Evolutionary conservation across 2,329 filamentous ascomycete species (phyloP).

Genomic region (Talaromyces rugulosus): DNA sequence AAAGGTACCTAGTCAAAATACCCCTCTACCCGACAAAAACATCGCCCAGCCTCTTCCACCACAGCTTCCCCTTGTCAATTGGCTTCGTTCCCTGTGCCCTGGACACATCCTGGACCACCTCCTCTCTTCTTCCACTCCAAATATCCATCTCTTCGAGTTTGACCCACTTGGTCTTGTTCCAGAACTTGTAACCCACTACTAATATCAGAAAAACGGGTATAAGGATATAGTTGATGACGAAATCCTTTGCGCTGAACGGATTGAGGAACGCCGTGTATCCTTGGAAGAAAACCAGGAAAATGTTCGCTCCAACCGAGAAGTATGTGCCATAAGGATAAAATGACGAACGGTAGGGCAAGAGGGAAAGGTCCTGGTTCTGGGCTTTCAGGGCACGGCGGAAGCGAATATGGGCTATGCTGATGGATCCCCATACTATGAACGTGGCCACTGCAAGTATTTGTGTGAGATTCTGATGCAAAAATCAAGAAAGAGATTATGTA

Average conservation of each 20-base stretch:
- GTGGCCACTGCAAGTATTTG: conserved; percentile 18
- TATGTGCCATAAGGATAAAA: conserved; percentile 52
- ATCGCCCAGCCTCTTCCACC: not conserved
- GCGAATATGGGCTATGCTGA: conserved; percentile 39
- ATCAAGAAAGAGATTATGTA: not conserved
- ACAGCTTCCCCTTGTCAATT: not conserved
- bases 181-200: conserved; percentile 45
- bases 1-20: not conserved
- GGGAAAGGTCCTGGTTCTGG: conserved; percentile 33
- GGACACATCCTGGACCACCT: not conserved
- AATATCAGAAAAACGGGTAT: conserved; percentile 48
- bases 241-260: conserved; percentile 47
- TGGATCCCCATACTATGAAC: conserved; percentile 38
- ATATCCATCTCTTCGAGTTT: conserved; percentile 13
- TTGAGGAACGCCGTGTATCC: conserved; percentile 51
- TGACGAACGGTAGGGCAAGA: conserved; percentile 46
- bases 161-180: conserved; percentile 27
- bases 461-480: not conserved
- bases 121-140: conserved; percentile 10
- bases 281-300: conserved; percentile 49
- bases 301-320: conserved; percentile 42
- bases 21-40: not conserved
- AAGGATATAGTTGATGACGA: conserved; percentile 55
- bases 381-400: conserved; percentile 35
- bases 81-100: not conserved